These are phyloP conservation scores for Neophaeococcomyces mojaviensis DNA, from an alignment of 2,329 filamentous ascomycete genomes.

Conservation along the genomic window DNA sequence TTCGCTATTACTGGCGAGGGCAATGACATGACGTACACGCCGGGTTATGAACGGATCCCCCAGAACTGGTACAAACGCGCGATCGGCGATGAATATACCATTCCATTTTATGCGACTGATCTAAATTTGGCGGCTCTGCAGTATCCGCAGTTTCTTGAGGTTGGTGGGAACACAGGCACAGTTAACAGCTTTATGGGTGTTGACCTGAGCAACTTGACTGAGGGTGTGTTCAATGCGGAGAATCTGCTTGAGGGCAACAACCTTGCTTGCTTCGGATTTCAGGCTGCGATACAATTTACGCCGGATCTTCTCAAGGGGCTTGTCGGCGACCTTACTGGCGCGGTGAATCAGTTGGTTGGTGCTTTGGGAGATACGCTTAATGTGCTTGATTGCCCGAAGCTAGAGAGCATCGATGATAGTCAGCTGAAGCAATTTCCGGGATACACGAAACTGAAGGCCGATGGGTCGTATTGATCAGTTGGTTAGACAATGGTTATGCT, in stretches of 20 bases:
- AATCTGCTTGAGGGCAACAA: constrained; percentile 43
- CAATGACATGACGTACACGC: constrained; percentile 35
- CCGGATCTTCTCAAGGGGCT: constrained; percentile 38
- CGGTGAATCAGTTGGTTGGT: constrained; percentile 29
- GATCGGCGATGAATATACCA: constrained; percentile 33
- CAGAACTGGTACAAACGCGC: constrained; percentile 45
- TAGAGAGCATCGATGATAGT: constrained; percentile 16
- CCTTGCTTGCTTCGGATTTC: constrained; percentile 37
- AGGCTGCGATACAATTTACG: constrained; percentile 33
- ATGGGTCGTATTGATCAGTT: not conserved
- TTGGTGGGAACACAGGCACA: constrained; percentile 49
- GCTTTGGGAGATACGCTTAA: constrained; percentile 11
- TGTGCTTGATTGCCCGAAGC: constrained; percentile 18
- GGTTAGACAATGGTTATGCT: no score
- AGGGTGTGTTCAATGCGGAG: constrained; percentile 36
- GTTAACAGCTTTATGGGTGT: constrained; percentile 47
- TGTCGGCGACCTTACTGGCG: constrained; percentile 27
- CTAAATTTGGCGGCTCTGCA: constrained; percentile 30
- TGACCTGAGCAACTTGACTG: constrained; percentile 32
- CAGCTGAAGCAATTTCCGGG: constrained; percentile 23
- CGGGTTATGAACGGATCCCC: constrained; percentile 46
- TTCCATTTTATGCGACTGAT: constrained; percentile 38
- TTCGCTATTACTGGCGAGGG: constrained; percentile 40
- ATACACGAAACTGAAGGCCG: constrained; percentile 9
- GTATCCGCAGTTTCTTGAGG: constrained; percentile 35